Conservation (phyloP, 2,329 filamentous ascomycete species). For the Cladobotryum mycophilum region DNA sequence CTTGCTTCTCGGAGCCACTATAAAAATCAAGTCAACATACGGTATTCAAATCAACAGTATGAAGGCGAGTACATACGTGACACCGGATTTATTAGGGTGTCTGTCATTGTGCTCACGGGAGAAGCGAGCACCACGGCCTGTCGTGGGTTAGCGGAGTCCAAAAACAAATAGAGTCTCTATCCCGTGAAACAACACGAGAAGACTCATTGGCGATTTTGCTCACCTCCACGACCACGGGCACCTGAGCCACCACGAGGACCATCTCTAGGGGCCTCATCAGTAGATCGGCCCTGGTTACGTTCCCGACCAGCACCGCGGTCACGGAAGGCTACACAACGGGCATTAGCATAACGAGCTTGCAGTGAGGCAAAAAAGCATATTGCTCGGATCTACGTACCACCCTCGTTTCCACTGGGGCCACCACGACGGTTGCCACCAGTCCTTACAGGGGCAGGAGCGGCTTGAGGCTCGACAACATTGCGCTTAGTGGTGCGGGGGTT, state of each 20-base stretch:
- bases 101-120: slow-evolving; percentile 51
- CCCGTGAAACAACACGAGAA: neutral
- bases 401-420: slow-evolving; percentile 70
- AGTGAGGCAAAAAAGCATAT: slow-evolving; percentile 1
- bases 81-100: slow-evolving; percentile 39
- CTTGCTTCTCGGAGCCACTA: slow-evolving; percentile 79
- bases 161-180: neutral
- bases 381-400: slow-evolving; percentile 55
- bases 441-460: slow-evolving; percentile 54
- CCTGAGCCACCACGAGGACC: slow-evolving; percentile 56
- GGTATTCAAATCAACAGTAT: neutral
- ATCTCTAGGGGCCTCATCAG: slow-evolving; percentile 57
- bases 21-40: slow-evolving; percentile 18
- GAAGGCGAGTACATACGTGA: slow-evolving; percentile 35
- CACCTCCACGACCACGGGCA: slow-evolving; percentile 56
- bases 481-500: slow-evolving; percentile 71
- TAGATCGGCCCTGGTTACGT: slow-evolving; percentile 75
- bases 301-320: slow-evolving; percentile 75
- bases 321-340: slow-evolving; percentile 63
- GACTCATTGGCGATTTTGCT: slow-evolving; percentile 20
- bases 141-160: slow-evolving; percentile 2
- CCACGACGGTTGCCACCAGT: slow-evolving; percentile 42
- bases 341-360: slow-evolving; percentile 5
- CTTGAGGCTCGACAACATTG: slow-evolving; percentile 67
- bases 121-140: slow-evolving; percentile 49